Base-by-base conservation (phyloP, 192 early-diverging fungal genomes). In the Cladochytrium replicatum region DNA sequence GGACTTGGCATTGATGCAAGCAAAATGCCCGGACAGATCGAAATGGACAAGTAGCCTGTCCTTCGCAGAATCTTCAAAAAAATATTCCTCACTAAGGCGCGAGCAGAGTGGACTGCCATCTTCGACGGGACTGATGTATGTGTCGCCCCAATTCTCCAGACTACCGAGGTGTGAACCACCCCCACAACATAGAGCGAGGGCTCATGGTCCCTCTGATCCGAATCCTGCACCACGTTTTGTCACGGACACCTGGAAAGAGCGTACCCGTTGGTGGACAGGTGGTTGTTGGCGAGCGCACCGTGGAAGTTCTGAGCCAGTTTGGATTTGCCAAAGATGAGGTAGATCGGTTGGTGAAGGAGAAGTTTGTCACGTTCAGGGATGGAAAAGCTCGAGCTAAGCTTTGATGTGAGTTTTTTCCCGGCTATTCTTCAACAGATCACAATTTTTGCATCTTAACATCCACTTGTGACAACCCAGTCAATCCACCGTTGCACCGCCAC, bases 111-210 rank as follows among this genome's bases (percentile, higher is more conserved):
- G 82, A 58, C 52, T 2, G 41, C 50, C 19, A 59, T 84, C 17
- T 82, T 81, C 63, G 56, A 72, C 27, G 54, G 59, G 6, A 74
- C 66, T 3, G 82, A 84, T 59, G 80, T 80, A 0, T 84, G 82
- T 50, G 71, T 72, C 6, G 77, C 77, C 11, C 82, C 82, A n/a
- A 66, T 84, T 3, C 41, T 83, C 41, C 67, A 70, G 13, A 49
- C 54, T 17, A 41, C 63, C 21, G 56, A 71, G 29, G 50, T 32
- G n/a, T 44, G 29, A 43, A 55, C 13, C 32, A 37, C 8, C 24
- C 23, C 9, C 40, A 31, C 11, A 37, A 44, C n/a, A 31, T 15
- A 15, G 37, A 55, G 5, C 13, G 42, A 2, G 44, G 55, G 48
- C 57, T 53, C n/a, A 65, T 9, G 25, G 48, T 19, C 55, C 66